Percentiles rank a stretch among this genome's conserved stretches.
These are phyloP conservation scores for Lentinula guzmanii DNA, from an alignment of 768 basidiomycete genomes.

Conservation along the genomic window DNA sequence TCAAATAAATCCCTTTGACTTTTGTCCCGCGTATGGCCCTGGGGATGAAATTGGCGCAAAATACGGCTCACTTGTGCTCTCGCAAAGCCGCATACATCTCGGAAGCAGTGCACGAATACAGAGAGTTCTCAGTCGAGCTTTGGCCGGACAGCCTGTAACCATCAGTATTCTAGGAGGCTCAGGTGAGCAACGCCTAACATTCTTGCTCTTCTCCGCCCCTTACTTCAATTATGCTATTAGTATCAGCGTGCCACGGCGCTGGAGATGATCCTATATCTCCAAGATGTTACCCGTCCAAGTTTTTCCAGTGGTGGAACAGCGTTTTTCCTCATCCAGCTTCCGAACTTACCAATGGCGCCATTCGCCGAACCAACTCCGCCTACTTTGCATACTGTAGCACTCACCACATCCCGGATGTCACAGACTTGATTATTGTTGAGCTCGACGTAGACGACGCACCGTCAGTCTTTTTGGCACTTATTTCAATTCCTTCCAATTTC, in stretches of 20 bases:
- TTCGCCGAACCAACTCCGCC: conserved; percentile 84
- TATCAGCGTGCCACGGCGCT: conserved; percentile 90
- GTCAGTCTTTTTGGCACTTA: conserved; percentile 39
- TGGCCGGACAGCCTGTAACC: conserved; percentile 81
- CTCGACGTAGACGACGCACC: conserved; percentile 87
- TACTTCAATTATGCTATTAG: conserved; percentile 33
- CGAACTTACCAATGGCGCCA: conserved; percentile 95
- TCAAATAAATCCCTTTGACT: conserved; percentile 74
- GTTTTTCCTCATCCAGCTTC: conserved; percentile 99
- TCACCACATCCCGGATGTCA: conserved; percentile 90
- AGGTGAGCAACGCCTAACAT: conserved; percentile 42
- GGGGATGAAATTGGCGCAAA: conserved; percentile 73
- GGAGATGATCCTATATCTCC: conserved; percentile 86
- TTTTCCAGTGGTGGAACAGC: conserved; percentile 96
- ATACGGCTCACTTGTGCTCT: conserved; percentile 70
- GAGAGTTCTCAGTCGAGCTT: conserved; percentile 74
- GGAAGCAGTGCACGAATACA: conserved; percentile 83
- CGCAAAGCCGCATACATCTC: conserved; percentile 68
- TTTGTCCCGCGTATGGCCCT: conserved; percentile 86
- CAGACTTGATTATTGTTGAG: conserved; percentile 93
- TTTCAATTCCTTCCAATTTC: not conserved
- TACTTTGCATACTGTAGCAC: conserved; percentile 94
- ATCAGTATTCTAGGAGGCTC: conserved; percentile 90
- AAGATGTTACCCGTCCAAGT: conserved; percentile 85
- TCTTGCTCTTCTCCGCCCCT: not conserved